Evolutionary conservation across 1,139 yeast species (phyloP), one percentile per base, ranked within the genome.

Genomic region (Yamadazyma trypodendri): DNA sequence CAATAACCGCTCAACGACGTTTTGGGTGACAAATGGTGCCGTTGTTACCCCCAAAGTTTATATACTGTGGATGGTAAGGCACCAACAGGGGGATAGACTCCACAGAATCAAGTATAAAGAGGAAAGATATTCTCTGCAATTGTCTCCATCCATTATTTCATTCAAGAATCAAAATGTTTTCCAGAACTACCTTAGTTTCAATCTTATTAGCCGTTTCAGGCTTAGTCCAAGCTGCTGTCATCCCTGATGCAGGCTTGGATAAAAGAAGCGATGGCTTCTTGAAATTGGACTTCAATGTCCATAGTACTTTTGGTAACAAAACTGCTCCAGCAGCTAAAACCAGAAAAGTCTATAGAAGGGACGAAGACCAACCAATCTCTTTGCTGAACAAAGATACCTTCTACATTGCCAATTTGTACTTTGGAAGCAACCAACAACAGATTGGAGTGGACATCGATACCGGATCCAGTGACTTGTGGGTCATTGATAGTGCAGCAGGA

Each of bases 351-450:
- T 9, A n/a, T 10, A 34, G 35, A 28, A 38, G 40, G 22, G 38
- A 21, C 22, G 32, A 24, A 7, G 22, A 28, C 9, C 27, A 32
- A 16, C 24, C 24, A 3, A 24, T 33, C 25, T 15, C 32, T 22
- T 40, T 36, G 27, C 12, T 18, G 22, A 33, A 33, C 11, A 31
- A 35, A 15, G 13, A 20, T 5, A 17, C 71, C 6, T 79, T 72
- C 50, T 80, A 79, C 53, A 58, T 73, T 47, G 75, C 76, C 4
- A 60, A 58, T 10, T 45, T 77, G 38, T 43, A 49, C 29, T 46
- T 67, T 34, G 76, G 76, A 6, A 58, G 68, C 13, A 51, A 54
- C 28, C 38, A 44, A 4, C 55, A 52, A 35, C 30, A 40, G n/a
- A 45, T 54, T 18, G 38, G 34, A 13, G 62, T 60, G 18, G 36